Base-by-base conservation (phyloP, 2,329 filamentous ascomycete genomes). In the Scytalidium lignicola region DNA sequence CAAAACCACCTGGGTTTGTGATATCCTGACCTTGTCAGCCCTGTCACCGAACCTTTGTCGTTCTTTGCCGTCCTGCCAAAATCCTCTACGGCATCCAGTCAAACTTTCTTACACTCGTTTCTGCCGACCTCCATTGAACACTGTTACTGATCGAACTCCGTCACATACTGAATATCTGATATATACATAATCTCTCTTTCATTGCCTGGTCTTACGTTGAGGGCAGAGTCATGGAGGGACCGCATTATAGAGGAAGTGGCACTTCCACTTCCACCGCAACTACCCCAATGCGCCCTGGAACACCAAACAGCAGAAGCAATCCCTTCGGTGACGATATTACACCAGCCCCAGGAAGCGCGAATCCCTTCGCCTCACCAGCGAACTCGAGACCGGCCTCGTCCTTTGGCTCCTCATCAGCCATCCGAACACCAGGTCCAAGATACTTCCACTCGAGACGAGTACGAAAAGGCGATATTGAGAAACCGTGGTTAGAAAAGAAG, bases 401-500 rank as follows among this genome's bases (percentile, higher is more conserved):
- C 7, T 67, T 66, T 41, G 70, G 65, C 10, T 73, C 69, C 9
- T 67, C 69, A 5, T 70, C 70, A 8, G 70, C 58, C 37, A 52
- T 72, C 32, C 63, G 55, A 43, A 47, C 29, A 13, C 32, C 41
- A 13, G 46, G 52, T 4, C 52, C 57, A 37, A 51, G 56, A 57
- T 64, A 63, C 51, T 64, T 64, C 45, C 61, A 65, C 50, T 63
- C 61, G 15, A 53, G 62, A 51, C 53, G 86, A 52, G 78, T 92
- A 28, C 79, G 76, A 63, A 88, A 89, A 64, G 86, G 80, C 40
- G 80, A 88, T 44, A 67, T 88, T 2, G 84, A 90, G 64, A 85
- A 88, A 69, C 86, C 88, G 12, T 93, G 89, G 89, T 68, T 86
- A 37, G 68, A 78, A n/a, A 84, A 83, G 63, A 82, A 74, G 50